Percentiles rank a stretch among this genome's conserved stretches.
phyloP scores from a whole-genome alignment of 805 yeast genomes.

The Candida michaelii region DNA sequence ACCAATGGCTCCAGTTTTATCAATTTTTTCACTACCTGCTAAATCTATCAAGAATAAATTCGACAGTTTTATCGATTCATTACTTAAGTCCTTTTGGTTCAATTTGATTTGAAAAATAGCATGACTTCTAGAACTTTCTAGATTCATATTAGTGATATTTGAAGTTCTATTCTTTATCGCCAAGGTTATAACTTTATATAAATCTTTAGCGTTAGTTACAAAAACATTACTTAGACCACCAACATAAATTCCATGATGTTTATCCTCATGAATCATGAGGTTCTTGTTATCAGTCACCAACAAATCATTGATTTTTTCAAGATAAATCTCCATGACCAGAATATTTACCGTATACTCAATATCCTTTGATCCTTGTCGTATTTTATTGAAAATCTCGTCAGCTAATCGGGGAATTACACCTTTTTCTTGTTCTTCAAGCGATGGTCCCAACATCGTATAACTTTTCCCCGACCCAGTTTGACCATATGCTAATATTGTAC shows the following conservation, averaged over 20 bases:
- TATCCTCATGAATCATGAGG: constrained; percentile 62
- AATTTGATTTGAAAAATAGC: constrained; percentile 71
- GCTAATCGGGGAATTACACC: constrained; percentile 78
- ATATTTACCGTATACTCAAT: constrained; percentile 67
- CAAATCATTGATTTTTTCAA: constrained; percentile 74
- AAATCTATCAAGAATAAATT: constrained; percentile 75
- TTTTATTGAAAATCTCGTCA: constrained; percentile 59
- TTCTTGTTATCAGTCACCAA: constrained; percentile 41
- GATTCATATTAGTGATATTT: constrained; percentile 67
- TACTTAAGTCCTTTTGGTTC: constrained; percentile 53
- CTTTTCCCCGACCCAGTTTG: constrained; percentile 80
- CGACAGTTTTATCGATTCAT: constrained; percentile 62
- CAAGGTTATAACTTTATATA: constrained; percentile 53
- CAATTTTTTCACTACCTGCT: constrained; percentile 84
- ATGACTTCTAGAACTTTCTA: constrained; percentile 76
- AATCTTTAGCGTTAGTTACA: constrained; percentile 59
- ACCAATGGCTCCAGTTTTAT: constrained; percentile 73
- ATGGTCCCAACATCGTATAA: constrained; percentile 71
- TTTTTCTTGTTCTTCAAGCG: constrained; percentile 27
- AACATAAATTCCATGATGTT: constrained; percentile 63
- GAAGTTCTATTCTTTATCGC: constrained; percentile 60
- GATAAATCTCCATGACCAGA: constrained; percentile 77
- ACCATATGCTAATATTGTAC: constrained; percentile 76
- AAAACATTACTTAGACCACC: constrained; percentile 64
- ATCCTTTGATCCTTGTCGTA: constrained; percentile 44